Evolutionary conservation across 2,329 filamentous ascomycete genomes (phyloP), one percentile per base, ranked within the genome.

Genomic region (Paecilomyces variotii): DNA sequence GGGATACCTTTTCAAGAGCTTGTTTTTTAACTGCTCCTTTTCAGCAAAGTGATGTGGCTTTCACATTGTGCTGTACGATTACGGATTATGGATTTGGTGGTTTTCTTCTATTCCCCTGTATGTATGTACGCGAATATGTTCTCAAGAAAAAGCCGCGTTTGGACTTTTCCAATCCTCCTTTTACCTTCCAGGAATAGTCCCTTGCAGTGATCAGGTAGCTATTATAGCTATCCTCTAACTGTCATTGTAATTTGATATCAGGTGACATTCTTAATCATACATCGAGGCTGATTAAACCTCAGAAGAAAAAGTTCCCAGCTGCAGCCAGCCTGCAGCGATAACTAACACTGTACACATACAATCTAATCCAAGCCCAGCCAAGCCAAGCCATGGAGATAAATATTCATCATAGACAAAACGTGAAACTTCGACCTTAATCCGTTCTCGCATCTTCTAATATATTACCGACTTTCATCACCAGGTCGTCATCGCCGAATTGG

Each of bases 401-500:
- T 9, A 7, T 10, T 32, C 30, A 6, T n/a, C 12, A 19, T 56
- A 35, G 45, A 56, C 45, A 27, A 12, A 53, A 4, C 32, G 6
- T 25, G 25, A 24, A 45, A 55, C 52, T 39, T n/a, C 28, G 11
- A 56, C 39, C 6, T 24, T 55, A 39, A 12, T 12, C 14, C 9
- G 52, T 14, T 28, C 6, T 34, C 3, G 27, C 53, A 54, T 57
- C 52, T 56, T 76, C 73, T 4, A 78, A 57, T 56, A 73, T 57
- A 57, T 70, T 68, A 12, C 72, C 75, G 26, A 75, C 71, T 55
- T 68, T 69, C 53, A 78, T 60, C 4, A 78, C 74, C 39, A 76
- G 63, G 28, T 72, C 66, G 61, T 80, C 78, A 56, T 78, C 75
- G 1, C 78, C 78, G 62, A 76, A 80, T 61, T 80, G 78, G 9